These are phyloP conservation scores for Saccharomycopsis sp. DNA, from an alignment of 805 yeast genomes.

Conservation along the genomic window DNA sequence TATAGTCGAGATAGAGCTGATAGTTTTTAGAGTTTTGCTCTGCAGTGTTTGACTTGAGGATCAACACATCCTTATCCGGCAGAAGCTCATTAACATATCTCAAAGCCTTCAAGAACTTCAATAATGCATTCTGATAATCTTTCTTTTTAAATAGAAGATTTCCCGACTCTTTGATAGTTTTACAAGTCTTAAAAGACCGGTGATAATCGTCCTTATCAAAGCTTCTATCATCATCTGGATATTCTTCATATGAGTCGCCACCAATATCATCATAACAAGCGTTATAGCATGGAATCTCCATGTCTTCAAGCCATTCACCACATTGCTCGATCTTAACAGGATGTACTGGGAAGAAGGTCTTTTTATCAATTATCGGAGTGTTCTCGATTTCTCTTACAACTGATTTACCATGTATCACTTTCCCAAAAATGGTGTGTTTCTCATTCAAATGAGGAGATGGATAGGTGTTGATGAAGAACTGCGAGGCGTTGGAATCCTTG, in stretches of 20 bases:
- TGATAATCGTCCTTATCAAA: constrained; percentile 52
- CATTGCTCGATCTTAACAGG: constrained; percentile 46
- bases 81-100: constrained; percentile 65
- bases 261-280: constrained; percentile 57
- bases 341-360: constrained; percentile 37
- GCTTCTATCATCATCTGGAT: constrained; percentile 63
- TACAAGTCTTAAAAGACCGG: constrained; percentile 45
- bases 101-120: constrained; percentile 60
- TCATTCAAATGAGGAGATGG: constrained; percentile 70
- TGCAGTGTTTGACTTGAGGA: constrained; percentile 7
- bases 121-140: constrained; percentile 43
- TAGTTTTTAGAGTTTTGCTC: constrained; percentile 33
- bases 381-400: constrained; percentile 62
- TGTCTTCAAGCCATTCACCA: constrained; percentile 54
- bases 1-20: constrained; percentile 43
- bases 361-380: constrained; percentile 32
- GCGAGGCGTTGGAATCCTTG: constrained; percentile 48
- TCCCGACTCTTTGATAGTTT: constrained; percentile 62
- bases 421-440: constrained; percentile 74
- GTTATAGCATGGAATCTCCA: constrained; percentile 52
- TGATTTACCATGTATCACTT: constrained; percentile 59
- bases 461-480: constrained; percentile 64
- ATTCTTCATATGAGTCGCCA: constrained; percentile 70
- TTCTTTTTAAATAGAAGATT: constrained; percentile 50
- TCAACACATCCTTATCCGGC: constrained; percentile 52